Evolutionary conservation across 73 alveolate genomes (phyloP), one percentile per base, ranked within the genome.

Genomic region (Paramecium bursaria): DNA sequence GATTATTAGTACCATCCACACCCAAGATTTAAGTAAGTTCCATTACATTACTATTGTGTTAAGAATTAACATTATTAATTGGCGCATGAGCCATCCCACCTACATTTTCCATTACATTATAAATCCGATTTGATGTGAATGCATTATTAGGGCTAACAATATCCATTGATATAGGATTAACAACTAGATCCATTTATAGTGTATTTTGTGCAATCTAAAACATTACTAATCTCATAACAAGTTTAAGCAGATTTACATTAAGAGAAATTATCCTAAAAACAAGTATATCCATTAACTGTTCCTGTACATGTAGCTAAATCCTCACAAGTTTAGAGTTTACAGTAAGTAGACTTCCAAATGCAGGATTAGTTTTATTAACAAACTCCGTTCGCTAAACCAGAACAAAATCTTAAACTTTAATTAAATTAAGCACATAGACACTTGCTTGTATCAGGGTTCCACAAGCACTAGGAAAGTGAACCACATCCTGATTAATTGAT

Each of bases 401-500:
- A n/a, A 42, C 82, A 67, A 35, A 39, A 53, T 39, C 19, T 21
- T 1, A 35, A 11, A 30, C 27, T 14, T 10, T 39, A 47, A 4
- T 17, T 21, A 1, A 35, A 19, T 35, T 21, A 35, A 17, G 7
- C 14, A 39, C 60, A 53, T 19, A 19, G 33, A 17, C 82, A 67
- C 10, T 14, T 25, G 11, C 82, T 39, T 67, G 44, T 15, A 21
- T 31, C 57, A 67, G 33, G 46, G 21, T 25, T 14, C 82, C 82
- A 67, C 44, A 19, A 14, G 9, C 82, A 67, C 44, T 67, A 39
- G 0, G 6, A 15, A 4, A 13, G 17, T 67, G 15, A 30, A 23
- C 44, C 33, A 67, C 82, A 67, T 67, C 82, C 82, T 0, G 10
- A 3, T 42, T 39, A 7, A 67, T 67, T 67, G 1, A 67, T n/a